Conservation (phyloP, 176 grass and related monocot species). For the Themeda triandra region DNA sequence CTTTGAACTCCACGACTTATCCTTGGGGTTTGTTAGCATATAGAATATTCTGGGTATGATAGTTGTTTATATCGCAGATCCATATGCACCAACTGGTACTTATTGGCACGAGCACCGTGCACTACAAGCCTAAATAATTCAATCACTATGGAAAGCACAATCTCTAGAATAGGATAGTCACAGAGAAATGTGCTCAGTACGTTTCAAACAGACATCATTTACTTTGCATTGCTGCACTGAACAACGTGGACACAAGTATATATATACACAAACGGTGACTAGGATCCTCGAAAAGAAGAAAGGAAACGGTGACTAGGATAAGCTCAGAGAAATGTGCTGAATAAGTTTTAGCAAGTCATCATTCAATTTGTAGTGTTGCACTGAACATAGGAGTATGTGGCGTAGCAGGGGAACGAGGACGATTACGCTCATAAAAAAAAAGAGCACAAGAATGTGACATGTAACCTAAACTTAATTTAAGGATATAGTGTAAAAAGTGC, state of each 20-base stretch:
- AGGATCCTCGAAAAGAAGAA: neutral
- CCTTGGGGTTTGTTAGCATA: neutral
- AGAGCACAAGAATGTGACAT: constrained; percentile 13
- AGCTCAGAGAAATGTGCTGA: constrained; percentile 3
- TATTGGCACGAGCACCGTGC: constrained; percentile 20
- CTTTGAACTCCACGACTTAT: neutral
- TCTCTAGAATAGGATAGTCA: constrained; percentile 14
- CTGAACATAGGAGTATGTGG: neutral
- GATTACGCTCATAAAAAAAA: neutral
- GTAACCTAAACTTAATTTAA: neutral
- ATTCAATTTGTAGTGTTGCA: neutral
- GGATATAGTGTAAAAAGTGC: neutral
- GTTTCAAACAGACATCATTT: constrained; percentile 22
- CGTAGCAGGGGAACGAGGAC: neutral
- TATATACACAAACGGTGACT: neutral
- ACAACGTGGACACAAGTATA: neutral
- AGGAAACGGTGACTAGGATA: neutral
- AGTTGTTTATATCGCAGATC: constrained; percentile 24
- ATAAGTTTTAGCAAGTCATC: constrained; percentile 3
- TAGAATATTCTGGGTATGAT: neutral
- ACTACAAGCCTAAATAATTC: constrained; percentile 30
- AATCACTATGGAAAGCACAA: constrained; percentile 5
- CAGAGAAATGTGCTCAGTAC: neutral
- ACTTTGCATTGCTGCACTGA: neutral
- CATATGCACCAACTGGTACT: constrained; percentile 25